Percentiles rank a stretch among this genome's conserved stretches.
phyloP scores from a whole-genome alignment of 176 grass and related monocot species.

The Oryza glumipatula region DNA sequence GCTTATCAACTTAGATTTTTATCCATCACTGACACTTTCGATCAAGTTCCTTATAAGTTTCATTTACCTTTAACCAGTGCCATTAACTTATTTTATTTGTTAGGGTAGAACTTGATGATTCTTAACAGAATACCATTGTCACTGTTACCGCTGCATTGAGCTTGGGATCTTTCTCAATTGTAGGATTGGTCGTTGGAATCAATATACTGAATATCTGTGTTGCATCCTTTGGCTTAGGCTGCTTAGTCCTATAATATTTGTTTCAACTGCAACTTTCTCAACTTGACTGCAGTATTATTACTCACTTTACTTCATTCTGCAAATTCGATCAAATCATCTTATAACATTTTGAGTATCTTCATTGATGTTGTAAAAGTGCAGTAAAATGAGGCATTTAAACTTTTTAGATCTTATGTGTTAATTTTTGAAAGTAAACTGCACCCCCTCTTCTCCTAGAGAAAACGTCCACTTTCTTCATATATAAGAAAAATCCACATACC shows the following conservation, averaged over 20 bases:
- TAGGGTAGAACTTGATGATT: not conserved
- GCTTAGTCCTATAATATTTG: not conserved
- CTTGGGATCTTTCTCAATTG: conserved; percentile 7
- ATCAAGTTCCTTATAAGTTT: conserved; percentile 5
- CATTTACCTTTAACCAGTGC: conserved; percentile 6
- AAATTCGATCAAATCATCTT: not conserved
- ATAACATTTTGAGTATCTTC: not conserved
- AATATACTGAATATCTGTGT: not conserved
- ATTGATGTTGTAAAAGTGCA: not conserved
- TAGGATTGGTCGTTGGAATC: conserved; percentile 10
- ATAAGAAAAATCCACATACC: not conserved
- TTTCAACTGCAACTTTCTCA: not conserved
- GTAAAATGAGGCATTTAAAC: not conserved
- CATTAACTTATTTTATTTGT: not conserved
- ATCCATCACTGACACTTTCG: not conserved
- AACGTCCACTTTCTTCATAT: not conserved
- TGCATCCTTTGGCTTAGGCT: not conserved
- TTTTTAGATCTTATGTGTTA: not conserved
- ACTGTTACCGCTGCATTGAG: not conserved
- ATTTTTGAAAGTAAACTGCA: too few relatives aligned
- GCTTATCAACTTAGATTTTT: conserved; percentile 29
- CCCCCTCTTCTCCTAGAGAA: not conserved
- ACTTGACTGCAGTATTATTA: not conserved
- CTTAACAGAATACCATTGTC: not conserved
- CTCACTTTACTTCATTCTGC: not conserved